Base-by-base conservation (phyloP, 768 basidiomycete species). In the Peribolospora kevripleyi region DNA sequence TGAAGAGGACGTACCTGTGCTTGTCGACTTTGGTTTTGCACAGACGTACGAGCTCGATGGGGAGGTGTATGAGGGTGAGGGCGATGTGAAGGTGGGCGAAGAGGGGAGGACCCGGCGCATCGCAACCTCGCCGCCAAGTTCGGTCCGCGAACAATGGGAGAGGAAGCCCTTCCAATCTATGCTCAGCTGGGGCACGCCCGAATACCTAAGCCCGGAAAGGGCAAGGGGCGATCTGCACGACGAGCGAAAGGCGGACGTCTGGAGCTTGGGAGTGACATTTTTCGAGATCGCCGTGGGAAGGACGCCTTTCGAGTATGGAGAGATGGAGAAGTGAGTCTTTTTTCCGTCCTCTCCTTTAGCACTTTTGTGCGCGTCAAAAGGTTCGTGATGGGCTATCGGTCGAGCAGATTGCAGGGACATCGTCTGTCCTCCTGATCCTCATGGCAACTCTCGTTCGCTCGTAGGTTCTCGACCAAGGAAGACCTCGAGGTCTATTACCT, bases 21-120 rank as follows among this genome's bases (percentile, higher is more conserved):
- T 97, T 3, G 82, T 93, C 43, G 93, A 97, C 67, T 98, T 93
- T 63, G 91, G 93, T 1, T 98, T 97, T 61, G 86, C 91, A 2
- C 84, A 91, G 63, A 77, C 77, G 60, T 88, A 88, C 64, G 59
- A 64, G n/a, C 43, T 61, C 10, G 42, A 9, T 8, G 43, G 53
- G 3, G 50, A 51, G 25, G 46, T 52, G 39, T 47, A 13, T 42
- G 46, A 43, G 9, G 11, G 37, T 43, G 48, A 48, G 40, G 14
- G 42, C 39, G 3, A 25, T 11, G 54, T 45, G 2, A 51, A 61
- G 41, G 58, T 58, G 8, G 25, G 25, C 25, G 25, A 25, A 25
- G 25, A 25, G 25, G 25, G 25, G 25, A 25, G 25, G 25, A 25
- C 25, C 25, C 25, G 25, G 25, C 25, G 25, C 25, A 25, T 25